A percentile compares a stretch with the other conserved stretches of the same genome.
These are phyloP conservation scores for Chlorokybus atmophyticus DNA, from an alignment of 139 green algal species.

Conservation along the genomic window DNA sequence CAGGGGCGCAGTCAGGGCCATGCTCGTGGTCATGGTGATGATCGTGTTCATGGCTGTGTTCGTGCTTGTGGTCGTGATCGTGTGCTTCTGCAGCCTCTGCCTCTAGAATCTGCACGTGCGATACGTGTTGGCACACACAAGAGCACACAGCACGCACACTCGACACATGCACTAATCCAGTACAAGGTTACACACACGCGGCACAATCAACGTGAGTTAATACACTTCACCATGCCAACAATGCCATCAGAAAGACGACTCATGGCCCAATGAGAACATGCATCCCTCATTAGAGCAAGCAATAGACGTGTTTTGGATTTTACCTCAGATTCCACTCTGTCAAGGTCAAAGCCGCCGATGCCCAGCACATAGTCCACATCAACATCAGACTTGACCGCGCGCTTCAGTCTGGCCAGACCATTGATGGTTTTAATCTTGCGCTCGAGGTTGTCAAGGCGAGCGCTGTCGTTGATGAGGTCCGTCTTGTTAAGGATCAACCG, in stretches of 20 bases:
- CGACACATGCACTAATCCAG: too few relatives aligned
- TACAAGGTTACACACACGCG: too few relatives aligned
- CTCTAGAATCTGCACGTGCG: too few relatives aligned
- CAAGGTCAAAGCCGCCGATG: conserved; percentile 84
- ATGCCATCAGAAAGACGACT: too few relatives aligned
- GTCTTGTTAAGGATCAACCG: conserved; percentile 93
- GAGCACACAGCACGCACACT: too few relatives aligned
- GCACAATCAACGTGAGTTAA: too few relatives aligned
- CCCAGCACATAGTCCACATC: conserved; percentile 78
- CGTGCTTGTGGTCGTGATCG: conserved; percentile 24
- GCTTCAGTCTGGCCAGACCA: conserved; percentile 50
- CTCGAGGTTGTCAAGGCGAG: neutral
- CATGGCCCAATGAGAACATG: too few relatives aligned
- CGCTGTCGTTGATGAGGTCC: neutral
- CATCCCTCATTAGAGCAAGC: too few relatives aligned
- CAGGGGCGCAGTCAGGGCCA: conserved; percentile 7
- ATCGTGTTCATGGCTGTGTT: conserved; percentile 33
- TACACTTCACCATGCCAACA: too few relatives aligned
- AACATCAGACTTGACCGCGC: conserved; percentile 42
- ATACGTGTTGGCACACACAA: too few relatives aligned
- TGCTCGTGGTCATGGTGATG: conserved; percentile 39
- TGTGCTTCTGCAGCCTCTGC: conserved; percentile 3
- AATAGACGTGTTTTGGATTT: too few relatives aligned
- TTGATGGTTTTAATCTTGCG: conserved; percentile 57
- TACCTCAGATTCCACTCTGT: too few relatives aligned